Conservation (phyloP, 192 early-diverging fungal species). For the Coemansia sp. region DNA sequence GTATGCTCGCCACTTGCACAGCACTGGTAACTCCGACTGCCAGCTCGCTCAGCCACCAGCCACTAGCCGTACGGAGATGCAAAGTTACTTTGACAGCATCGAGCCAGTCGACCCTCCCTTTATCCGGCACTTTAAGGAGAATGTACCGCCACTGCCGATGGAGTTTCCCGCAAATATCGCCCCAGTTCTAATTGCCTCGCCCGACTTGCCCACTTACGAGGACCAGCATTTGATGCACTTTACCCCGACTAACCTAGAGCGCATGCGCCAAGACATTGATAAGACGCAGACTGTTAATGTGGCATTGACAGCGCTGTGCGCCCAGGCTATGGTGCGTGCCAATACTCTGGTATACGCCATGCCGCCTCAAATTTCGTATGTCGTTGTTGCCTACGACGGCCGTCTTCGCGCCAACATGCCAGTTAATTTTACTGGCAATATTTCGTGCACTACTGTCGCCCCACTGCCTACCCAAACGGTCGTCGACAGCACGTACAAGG, state of each 20-base stretch:
- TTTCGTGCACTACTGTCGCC: constrained; percentile 30
- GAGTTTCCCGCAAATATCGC: constrained; percentile 22
- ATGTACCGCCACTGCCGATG: background rate
- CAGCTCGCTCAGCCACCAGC: constrained; percentile 22
- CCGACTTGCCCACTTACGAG: constrained; percentile 20
- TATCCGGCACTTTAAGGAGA: constrained; percentile 36
- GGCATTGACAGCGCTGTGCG: constrained; percentile 24
- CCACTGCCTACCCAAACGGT: constrained; percentile 15
- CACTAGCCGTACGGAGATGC: constrained; percentile 27
- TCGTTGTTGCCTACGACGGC: constrained; percentile 42
- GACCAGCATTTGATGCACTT: constrained; percentile 51
- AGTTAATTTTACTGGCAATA: constrained; percentile 32
- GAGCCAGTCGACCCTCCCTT: constrained; percentile 28
- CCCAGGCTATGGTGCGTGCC: constrained; percentile 28
- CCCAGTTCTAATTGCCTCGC: constrained; percentile 36
- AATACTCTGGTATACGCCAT: constrained; percentile 22
- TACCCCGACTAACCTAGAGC: constrained; percentile 24
- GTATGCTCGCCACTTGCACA: constrained; percentile 28
- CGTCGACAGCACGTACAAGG: constrained; percentile 17
- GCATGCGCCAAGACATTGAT: constrained; percentile 41
- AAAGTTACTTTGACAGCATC: constrained; percentile 28
- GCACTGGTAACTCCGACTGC: constrained; percentile 7
- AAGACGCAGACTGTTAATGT: constrained; percentile 20
- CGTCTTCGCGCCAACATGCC: constrained; percentile 32
- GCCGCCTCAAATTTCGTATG: constrained; percentile 25